Evolutionary conservation across 2,329 filamentous ascomycete genomes (phyloP).

Genomic region (Fusarium nygamai): DNA sequence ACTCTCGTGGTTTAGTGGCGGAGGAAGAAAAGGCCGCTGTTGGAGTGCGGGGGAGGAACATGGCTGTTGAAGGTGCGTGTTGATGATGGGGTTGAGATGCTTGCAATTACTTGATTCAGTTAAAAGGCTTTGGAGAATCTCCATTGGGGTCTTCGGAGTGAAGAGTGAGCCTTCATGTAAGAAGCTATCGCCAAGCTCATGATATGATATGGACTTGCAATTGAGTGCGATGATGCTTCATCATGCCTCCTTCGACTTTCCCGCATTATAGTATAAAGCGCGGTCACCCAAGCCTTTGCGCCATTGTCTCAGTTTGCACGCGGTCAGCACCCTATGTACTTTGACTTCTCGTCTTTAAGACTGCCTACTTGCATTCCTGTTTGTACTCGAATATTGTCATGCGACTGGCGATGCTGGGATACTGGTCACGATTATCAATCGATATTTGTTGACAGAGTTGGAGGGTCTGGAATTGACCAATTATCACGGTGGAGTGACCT

Average conservation of each 20-base stretch:
- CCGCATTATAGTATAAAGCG: too few species aligned
- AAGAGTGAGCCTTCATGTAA: not conserved
- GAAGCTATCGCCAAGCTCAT: not conserved
- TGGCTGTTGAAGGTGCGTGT: not conserved
- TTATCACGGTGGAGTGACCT: not conserved
- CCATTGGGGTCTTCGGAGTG: not conserved
- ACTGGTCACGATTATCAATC: not conserved
- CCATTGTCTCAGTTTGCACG: not conserved
- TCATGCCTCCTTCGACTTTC: not conserved
- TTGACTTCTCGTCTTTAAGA: fast-evolving
- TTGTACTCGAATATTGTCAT: not conserved
- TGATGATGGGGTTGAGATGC: not conserved
- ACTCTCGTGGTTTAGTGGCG: slow-evolving; percentile 8
- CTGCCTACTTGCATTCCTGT: not conserved
- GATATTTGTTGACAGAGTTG: not conserved
- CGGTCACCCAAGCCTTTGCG: too few species aligned
- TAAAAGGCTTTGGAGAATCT: not conserved
- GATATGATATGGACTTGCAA: too few species aligned
- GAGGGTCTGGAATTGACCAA: not conserved
- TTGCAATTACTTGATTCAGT: not conserved
- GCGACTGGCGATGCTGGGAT: too few species aligned
- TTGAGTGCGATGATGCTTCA: not conserved
- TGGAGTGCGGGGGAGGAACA: not conserved
- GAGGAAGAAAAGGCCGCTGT: slow-evolving; percentile 22
- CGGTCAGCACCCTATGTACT: fast-evolving